Conservation (phyloP, 305 asterid species). For the Ruellia speciosa region DNA sequence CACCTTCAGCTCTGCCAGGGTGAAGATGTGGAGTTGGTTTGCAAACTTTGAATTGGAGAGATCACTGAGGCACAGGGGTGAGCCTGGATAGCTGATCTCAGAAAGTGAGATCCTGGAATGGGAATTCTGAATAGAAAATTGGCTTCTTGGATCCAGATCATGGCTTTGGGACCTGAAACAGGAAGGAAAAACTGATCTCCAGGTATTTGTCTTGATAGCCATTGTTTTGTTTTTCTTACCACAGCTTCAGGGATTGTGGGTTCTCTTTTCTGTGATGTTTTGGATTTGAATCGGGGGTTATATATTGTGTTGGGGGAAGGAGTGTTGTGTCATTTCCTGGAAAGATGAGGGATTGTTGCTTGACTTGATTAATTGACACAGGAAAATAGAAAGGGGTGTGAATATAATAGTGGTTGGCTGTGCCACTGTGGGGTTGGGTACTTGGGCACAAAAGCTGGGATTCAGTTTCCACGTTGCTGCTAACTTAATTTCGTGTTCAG, state of each 20-base stretch:
- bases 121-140: slow-evolving; percentile 26
- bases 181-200: slow-evolving; percentile 29
- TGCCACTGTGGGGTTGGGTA: too few relatives aligned
- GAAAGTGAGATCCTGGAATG: slow-evolving; percentile 39
- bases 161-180: slow-evolving; percentile 28
- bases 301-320: too few relatives aligned
- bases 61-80: slow-evolving; percentile 39
- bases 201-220: slow-evolving; percentile 20
- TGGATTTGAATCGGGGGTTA: neutral
- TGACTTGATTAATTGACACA: too few relatives aligned
- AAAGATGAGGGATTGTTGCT: too few relatives aligned
- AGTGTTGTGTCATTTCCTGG: too few relatives aligned
- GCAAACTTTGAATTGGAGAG: slow-evolving; percentile 39
- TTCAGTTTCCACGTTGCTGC: too few relatives aligned
- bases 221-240: neutral
- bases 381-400: too few relatives aligned
- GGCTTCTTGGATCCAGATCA: slow-evolving; percentile 21
- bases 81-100: slow-evolving; percentile 45
- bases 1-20: slow-evolving; percentile 32
- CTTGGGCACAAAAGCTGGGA: too few relatives aligned
- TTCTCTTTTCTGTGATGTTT: too few relatives aligned
- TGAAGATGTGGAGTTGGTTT: slow-evolving; percentile 54
- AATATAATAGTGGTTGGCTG: too few relatives aligned
- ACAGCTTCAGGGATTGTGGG: neutral
- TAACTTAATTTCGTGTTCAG: too few relatives aligned